A percentile compares a stretch with the other conserved stretches of the same genome.
Evolutionary conservation across 2,329 filamentous ascomycete species (phyloP).

Genomic region (Dothideomycetes sp.): DNA sequence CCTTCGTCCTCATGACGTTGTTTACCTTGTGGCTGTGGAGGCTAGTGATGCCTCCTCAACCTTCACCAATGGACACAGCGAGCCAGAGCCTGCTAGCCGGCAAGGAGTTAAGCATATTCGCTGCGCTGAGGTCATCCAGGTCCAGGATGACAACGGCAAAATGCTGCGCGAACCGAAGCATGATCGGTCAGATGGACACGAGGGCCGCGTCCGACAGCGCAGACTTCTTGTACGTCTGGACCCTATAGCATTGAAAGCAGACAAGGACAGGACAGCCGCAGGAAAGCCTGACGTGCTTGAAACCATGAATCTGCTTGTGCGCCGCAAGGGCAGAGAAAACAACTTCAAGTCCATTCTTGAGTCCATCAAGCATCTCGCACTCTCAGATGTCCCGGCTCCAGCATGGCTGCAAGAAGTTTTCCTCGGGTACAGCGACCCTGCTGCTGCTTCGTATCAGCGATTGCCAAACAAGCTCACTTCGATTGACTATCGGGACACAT

Average conservation of each 20-base stretch:
- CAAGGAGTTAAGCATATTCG: conserved; percentile 58
- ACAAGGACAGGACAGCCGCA: conserved; percentile 53
- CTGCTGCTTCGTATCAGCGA: conserved; percentile 75
- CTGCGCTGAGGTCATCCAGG: conserved; percentile 73
- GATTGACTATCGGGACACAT: conserved; percentile 87
- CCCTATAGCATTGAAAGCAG: conserved; percentile 62
- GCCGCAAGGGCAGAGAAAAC: conserved; percentile 79
- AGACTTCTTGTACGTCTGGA: conserved; percentile 76
- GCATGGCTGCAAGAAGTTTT: conserved; percentile 95
- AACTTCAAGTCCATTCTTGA: conserved; percentile 93
- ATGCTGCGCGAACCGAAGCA: conserved; percentile 45
- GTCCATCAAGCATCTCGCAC: conserved; percentile 74
- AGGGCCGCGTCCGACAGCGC: conserved; percentile 46
- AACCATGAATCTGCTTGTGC: conserved; percentile 72
- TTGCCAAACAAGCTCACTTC: conserved; percentile 65
- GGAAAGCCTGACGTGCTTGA: conserved; percentile 75
- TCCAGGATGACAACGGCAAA: conserved; percentile 76
- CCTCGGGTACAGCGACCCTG: conserved; percentile 89
- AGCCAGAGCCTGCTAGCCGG: conserved; percentile 36
- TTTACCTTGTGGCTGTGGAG: conserved; percentile 75
- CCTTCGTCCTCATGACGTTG: conserved; percentile 73
- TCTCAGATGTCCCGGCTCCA: conserved; percentile 77
- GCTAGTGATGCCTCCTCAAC: conserved; percentile 41
- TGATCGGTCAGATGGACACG: conserved; percentile 52
- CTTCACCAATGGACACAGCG: conserved; percentile 43